A percentile compares a stretch with the other conserved stretches of the same genome.
These are phyloP conservation scores for Cymbopogon flexuosus DNA, from an alignment of 202 grass and related monocot genomes.

Conservation along the genomic window DNA sequence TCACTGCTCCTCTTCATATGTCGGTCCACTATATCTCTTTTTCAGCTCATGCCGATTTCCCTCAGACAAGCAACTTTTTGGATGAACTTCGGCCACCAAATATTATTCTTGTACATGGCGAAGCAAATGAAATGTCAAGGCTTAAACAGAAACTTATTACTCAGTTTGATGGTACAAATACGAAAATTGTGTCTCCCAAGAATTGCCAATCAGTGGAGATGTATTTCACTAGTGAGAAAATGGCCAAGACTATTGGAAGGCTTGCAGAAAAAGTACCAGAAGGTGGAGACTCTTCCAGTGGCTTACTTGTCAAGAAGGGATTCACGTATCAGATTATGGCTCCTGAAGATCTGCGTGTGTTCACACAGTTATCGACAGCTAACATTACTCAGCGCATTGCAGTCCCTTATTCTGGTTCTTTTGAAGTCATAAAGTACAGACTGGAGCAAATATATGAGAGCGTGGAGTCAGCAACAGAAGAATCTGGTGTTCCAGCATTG, in stretches of 20 bases:
- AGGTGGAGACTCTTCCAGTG: constrained; percentile 48
- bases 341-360: constrained; percentile 87
- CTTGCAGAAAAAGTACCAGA: constrained; percentile 69
- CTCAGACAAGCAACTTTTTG: constrained; percentile 79
- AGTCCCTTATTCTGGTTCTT: constrained; percentile 71
- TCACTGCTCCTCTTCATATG: constrained; percentile 83
- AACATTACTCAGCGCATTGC: constrained; percentile 79
- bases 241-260: constrained; percentile 85
- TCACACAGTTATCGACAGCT: constrained; percentile 70
- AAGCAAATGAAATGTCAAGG: constrained; percentile 90
- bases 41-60: constrained; percentile 90
- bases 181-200: constrained; percentile 82
- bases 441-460: constrained; percentile 92
- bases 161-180: constrained; percentile 73
- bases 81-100: constrained; percentile 76
- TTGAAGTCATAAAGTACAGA: constrained; percentile 83
- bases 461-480: constrained; percentile 49
- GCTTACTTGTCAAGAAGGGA: constrained; percentile 93
- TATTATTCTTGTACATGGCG: constrained; percentile 94
- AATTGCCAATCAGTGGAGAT: constrained; percentile 89
- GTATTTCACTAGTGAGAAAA: constrained; percentile 91
- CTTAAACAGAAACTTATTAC: constrained; percentile 80
- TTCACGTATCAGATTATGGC: constrained; percentile 98
- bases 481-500: constrained; percentile 61
- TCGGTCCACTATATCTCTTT: constrained; percentile 90